Evolutionary conservation across 768 basidiomycete genomes (phyloP), one percentile per base, ranked within the genome.

Genomic region (Strobilomyces dryophilus): DNA sequence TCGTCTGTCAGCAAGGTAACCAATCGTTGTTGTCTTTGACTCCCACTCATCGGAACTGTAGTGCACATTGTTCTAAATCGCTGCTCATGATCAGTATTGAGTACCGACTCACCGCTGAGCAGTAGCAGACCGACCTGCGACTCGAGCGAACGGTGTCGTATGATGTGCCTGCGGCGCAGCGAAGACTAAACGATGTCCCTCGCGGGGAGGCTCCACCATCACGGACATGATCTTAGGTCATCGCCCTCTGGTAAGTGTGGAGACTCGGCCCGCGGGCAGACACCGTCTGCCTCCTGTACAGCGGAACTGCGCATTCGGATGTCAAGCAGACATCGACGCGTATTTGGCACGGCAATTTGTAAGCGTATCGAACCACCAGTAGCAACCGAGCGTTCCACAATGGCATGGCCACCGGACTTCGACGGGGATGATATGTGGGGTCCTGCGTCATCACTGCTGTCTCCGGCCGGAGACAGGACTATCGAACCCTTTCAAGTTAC

Each of bases 211-310:
- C 24, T 24, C 65, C 57, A 76, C 65, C 36, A 66, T 76, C 56
- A 80, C 78, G 78, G 78, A 79, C 60, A 61, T 77, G 51, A 65
- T 79, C 55, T 68, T 81, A 51, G 76, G 76, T 57, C 64, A 57
- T 52, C 50, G 58, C 56, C 53, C 56, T 36, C 37, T 54, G 44
- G 54, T 53, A 29, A 45, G 40, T 26, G 35, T 52, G 42, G 43
- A 44, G 37, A 50, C 48, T 52, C 43, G 21, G 32, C 54, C 51
- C 43, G 57, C 27, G 47, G 56, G 45, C 17, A 47, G 42, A 37
- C 42, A 46, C 11, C 45, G 39, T 47, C 40, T 17, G 12, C 29
- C 15, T 42, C 34, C 42, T 47, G 52, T 53, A 52, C 52, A 36
- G 29, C 59, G 52, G 48, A 58, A 56, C 47, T 66, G 68, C 61